These are phyloP conservation scores for Venturia effusa DNA, from an alignment of 2,329 filamentous ascomycete species.

Conservation along the genomic window DNA sequence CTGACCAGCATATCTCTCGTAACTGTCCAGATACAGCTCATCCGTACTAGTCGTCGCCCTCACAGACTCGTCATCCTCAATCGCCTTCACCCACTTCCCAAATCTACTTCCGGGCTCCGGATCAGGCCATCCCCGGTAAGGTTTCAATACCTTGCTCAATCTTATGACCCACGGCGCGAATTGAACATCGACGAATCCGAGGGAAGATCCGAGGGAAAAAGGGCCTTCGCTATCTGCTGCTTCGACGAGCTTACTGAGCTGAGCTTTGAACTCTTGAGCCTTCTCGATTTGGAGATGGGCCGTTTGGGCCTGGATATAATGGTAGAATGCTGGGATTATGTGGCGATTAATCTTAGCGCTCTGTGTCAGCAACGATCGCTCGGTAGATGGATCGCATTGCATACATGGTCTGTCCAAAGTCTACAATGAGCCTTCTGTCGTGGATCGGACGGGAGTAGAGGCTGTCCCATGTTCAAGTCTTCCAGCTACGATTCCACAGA, in stretches of 20 bases:
- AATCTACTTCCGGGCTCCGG: conserved; percentile 53
- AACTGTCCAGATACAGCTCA: conserved; percentile 55
- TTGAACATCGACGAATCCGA: conserved; percentile 62
- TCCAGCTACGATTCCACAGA: conserved; percentile 48
- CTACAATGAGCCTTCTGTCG: conserved; percentile 63
- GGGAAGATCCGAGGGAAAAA: conserved; percentile 51
- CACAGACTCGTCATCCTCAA: conserved; percentile 54
- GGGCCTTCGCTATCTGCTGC: conserved; percentile 51
- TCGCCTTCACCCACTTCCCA: conserved; percentile 58
- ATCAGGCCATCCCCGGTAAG: conserved; percentile 56
- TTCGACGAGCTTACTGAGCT: conserved; percentile 52
- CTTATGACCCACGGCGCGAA: conserved; percentile 66
- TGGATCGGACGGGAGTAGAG: conserved; percentile 55
- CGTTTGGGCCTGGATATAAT: conserved; percentile 57
- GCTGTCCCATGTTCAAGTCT: conserved; percentile 51
- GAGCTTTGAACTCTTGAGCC: conserved; percentile 50
- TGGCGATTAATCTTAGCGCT: conserved; percentile 56
- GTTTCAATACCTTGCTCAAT: conserved; percentile 52
- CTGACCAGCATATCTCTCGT: conserved; percentile 51
- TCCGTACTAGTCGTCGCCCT: conserved; percentile 56
- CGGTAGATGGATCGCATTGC: conserved; percentile 17
- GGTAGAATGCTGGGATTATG: conserved; percentile 68
- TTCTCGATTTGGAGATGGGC: conserved; percentile 45
- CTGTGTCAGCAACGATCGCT: neutral
- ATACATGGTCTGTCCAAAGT: conserved; percentile 70